Evolutionary conservation across 177 flowering plant genomes (phyloP).

Genomic region (Vitis hybrid): DNA sequence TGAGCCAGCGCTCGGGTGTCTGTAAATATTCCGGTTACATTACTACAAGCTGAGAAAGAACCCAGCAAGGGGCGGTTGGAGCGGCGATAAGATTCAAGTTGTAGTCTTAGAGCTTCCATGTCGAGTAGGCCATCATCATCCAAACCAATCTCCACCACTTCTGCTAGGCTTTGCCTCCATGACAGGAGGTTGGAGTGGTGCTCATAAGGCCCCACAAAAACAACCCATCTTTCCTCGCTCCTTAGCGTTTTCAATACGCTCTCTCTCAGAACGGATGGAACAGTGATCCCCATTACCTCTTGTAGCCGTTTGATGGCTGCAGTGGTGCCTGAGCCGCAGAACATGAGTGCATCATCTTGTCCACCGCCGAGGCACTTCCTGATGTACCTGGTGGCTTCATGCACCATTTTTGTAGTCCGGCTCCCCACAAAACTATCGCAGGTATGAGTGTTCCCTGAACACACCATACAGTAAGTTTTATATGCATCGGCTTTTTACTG

Average conservation of each 20-base stretch:
- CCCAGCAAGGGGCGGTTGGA: conserved; percentile 60
- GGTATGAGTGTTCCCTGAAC: conserved; percentile 73
- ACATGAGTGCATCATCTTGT: conserved; percentile 53
- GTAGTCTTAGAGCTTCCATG: conserved; percentile 34
- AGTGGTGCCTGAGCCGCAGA: conserved; percentile 77
- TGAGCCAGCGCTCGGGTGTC: conserved; percentile 56
- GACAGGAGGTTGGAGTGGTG: conserved; percentile 91
- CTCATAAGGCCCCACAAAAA: conserved; percentile 79
- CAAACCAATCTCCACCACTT: conserved; percentile 70
- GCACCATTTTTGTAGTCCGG: conserved; percentile 53
- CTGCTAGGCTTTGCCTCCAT: conserved; percentile 80
- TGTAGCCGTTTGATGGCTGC: conserved; percentile 76
- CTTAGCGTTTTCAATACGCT: conserved; percentile 32
- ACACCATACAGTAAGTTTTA: neutral
- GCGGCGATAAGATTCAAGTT: conserved; percentile 31
- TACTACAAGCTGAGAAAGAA: conserved; percentile 86
- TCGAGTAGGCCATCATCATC: conserved; percentile 55
- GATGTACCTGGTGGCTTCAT: conserved; percentile 58
- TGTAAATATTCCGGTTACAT: conserved; percentile 63
- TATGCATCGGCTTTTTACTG: rapidly evolving
- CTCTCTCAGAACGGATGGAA: conserved; percentile 56
- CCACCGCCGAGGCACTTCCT: conserved; percentile 65
- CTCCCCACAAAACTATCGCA: conserved; percentile 67
- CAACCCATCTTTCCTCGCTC: conserved; percentile 71
- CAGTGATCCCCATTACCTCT: conserved; percentile 75